A percentile compares a stretch with the other conserved stretches of the same genome.
These are phyloP conservation scores for Scheffersomyces segobiensis DNA, from an alignment of 1,139 yeast genomes.

Conservation along the genomic window DNA sequence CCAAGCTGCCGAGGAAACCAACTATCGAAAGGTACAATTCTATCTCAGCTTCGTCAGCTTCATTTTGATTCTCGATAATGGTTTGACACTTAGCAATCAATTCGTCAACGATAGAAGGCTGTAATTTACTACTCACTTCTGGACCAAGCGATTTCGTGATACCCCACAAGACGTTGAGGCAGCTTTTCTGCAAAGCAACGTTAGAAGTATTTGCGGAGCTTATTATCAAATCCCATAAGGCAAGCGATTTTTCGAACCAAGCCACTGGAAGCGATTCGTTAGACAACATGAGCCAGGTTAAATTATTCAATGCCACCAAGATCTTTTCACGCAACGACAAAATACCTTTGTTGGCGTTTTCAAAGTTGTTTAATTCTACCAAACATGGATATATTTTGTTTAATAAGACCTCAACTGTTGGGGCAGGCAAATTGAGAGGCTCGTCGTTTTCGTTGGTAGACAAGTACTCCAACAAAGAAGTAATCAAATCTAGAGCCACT, in stretches of 20 bases:
- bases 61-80: conserved; percentile 8
- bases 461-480: conserved; percentile 69
- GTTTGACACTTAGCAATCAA: conserved; percentile 23
- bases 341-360: conserved; percentile 20
- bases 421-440: conserved; percentile 22
- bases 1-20: conserved; percentile 60
- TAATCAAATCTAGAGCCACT: conserved; percentile 68
- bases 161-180: conserved; percentile 66
- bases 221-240: conserved; percentile 38
- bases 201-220: conserved; percentile 17
- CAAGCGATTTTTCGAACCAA: conserved; percentile 33
- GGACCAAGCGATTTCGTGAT: conserved; percentile 47
- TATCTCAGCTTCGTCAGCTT: conserved; percentile 12
- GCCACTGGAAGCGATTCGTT: conserved; percentile 32
- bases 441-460: conserved; percentile 30
- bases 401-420: conserved; percentile 27
- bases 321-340: conserved; percentile 52
- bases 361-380: conserved; percentile 36
- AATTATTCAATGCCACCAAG: conserved; percentile 68
- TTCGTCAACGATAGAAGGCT: conserved; percentile 23
- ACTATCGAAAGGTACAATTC: conserved; percentile 32
- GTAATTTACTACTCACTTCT: conserved; percentile 23
- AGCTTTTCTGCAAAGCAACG: conserved; percentile 39
- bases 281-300: conserved; percentile 54
- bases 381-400: conserved; percentile 41